These are phyloP conservation scores for Saitozyma podzolica DNA, from an alignment of 768 basidiomycete species.

Conservation along the genomic window DNA sequence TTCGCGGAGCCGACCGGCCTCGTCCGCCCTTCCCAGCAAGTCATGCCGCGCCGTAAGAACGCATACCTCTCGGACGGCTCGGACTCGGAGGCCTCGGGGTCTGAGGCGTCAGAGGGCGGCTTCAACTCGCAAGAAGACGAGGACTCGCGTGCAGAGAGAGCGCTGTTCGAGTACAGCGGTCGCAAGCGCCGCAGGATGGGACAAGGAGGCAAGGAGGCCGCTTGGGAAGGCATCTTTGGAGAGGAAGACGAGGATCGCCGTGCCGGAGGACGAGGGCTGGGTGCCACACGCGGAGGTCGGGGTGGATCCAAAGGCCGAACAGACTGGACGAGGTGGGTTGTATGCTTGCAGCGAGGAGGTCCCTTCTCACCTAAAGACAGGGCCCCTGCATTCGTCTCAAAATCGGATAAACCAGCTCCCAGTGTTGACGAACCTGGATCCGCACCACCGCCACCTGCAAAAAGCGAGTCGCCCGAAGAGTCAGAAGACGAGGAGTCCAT, in stretches of 20 bases:
- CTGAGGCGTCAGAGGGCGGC: constrained; percentile 54
- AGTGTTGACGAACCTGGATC: too few relatives aligned
- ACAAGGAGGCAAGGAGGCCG: constrained; percentile 39
- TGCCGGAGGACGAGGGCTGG: constrained; percentile 25
- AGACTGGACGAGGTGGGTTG: constrained; percentile 46
- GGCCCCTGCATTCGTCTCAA: constrained; percentile 45
- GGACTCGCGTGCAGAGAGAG: constrained; percentile 43
- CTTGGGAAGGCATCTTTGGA: constrained; percentile 52
- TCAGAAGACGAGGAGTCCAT: background rate
- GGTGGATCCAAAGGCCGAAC: constrained; percentile 19
- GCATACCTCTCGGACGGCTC: constrained; percentile 60
- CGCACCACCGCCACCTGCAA: too few relatives aligned
- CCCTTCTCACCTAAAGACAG: constrained; percentile 14
- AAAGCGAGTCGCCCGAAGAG: background rate
- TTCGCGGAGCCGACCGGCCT: too few relatives aligned
- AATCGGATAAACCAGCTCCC: constrained; percentile 1
- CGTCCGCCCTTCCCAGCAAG: too few relatives aligned
- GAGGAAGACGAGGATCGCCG: constrained; percentile 39
- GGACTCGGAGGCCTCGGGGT: constrained; percentile 57
- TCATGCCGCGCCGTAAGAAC: constrained; percentile 52
- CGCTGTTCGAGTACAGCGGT: constrained; percentile 44
- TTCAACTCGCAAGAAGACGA: constrained; percentile 48
- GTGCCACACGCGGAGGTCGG: constrained; percentile 22
- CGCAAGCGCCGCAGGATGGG: constrained; percentile 28
- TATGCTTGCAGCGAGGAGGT: background rate